Evolutionary conservation across 2,329 filamentous ascomycete genomes (phyloP), one percentile per base, ranked within the genome.

Genomic region (Penicillium occitanis): DNA sequence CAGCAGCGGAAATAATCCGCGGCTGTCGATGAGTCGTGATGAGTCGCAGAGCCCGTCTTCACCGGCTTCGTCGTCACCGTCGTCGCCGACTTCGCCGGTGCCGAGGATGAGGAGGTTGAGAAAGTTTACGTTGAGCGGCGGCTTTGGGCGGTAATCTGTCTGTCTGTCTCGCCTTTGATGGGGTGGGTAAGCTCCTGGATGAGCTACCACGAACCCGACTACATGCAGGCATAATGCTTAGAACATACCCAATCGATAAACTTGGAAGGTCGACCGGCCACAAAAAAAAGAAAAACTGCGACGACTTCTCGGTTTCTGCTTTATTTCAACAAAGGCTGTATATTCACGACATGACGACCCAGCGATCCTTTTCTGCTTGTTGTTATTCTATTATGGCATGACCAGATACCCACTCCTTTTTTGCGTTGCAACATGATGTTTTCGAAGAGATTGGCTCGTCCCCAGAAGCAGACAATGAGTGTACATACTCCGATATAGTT

Each of bases 321-420:
- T 53, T 22, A 2, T 35, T 17, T 13, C 30, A 53, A 55, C 51
- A 35, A 35, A 55, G 51, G 37, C 51, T 55, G 51, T 55, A 48
- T 35, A 17, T 2, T 25, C 40, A 57, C 22, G 61, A 55, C 13
- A 57, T 40, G 50, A 57, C 42, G 33, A 28, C 44, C 33, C 7
- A 46, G 30, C 37, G 50, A 64, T 53, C 4, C 28, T 22, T 62
- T 19, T 42, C 8, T 14, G 28, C 14, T 42, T 37, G 10, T 37
- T 51, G 19, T 22, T 37, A 28, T 51, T 42, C 3, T 22, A 14
- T 53, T 22, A 53, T 51, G 60, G 19, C 60, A 35, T 19, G 60
- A 51, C 25, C 48, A 62, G 60, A 63, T 63, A 63, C 61, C 61
- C 61, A 35, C 30, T 55, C 40, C n/a, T 53, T 51, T 57, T 6